phyloP scores from a whole-genome alignment of 2,329 filamentous ascomycete species.

The Xylariaceae sp. region DNA sequence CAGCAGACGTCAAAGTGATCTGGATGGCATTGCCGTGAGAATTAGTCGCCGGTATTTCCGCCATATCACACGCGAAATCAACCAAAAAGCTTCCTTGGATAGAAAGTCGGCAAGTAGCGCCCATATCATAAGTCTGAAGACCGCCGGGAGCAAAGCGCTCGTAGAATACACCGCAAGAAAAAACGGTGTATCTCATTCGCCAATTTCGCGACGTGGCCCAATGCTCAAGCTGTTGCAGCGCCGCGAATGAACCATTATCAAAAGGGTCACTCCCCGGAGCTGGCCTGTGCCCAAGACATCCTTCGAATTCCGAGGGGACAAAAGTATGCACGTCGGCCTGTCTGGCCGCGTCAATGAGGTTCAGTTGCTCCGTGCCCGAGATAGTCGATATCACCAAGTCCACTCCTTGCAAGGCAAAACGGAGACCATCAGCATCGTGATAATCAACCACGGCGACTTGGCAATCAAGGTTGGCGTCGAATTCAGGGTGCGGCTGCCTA shows the following conservation, averaged over 20 bases:
- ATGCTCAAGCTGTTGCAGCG: conserved; percentile 43
- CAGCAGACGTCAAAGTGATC: conserved; percentile 62
- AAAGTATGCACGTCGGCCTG: conserved; percentile 60
- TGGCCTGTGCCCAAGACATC: conserved; percentile 50
- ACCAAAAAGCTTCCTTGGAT: conserved; percentile 61
- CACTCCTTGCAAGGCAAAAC: conserved; percentile 62
- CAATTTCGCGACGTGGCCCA: conserved; percentile 42
- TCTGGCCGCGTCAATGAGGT: conserved; percentile 66
- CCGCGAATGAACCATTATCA: conserved; percentile 54
- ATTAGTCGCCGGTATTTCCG: conserved; percentile 55
- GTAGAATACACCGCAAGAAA: conserved; percentile 71
- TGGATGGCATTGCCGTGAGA: conserved; percentile 44
- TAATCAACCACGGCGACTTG: conserved; percentile 69
- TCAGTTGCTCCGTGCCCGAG: conserved; percentile 58
- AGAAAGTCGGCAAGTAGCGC: conserved; percentile 47
- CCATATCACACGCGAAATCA: conserved; percentile 51
- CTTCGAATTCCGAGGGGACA: conserved; percentile 72
- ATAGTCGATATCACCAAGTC: conserved; percentile 73
- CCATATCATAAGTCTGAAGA: conserved; percentile 54
- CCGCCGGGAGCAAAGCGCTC: conserved; percentile 67
- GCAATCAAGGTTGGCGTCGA: conserved; percentile 49
- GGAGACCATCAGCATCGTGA: conserved; percentile 49
- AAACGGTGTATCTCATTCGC: conserved; percentile 61
- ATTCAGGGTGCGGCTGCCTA: conserved; percentile 48
- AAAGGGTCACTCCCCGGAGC: conserved; percentile 45